A percentile compares a stretch with the other conserved stretches of the same genome.
These are phyloP conservation scores for Sugiyamaella grinbergsii DNA, from an alignment of 1,139 yeast genomes.

Conservation along the genomic window DNA sequence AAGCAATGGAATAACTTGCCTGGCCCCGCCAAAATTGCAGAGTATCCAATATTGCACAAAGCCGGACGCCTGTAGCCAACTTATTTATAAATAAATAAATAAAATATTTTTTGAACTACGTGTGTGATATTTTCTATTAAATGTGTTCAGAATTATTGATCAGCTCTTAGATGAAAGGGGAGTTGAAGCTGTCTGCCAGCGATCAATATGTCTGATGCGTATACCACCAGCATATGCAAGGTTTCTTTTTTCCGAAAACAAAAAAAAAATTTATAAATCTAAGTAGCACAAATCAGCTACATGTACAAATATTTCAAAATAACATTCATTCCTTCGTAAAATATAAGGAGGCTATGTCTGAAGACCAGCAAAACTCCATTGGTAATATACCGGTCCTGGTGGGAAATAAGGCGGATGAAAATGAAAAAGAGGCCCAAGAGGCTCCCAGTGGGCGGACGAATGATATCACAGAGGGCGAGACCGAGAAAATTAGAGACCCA, in stretches of 20 bases:
- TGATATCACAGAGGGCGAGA: not conserved
- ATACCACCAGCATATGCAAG: no score
- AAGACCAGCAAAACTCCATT: not conserved
- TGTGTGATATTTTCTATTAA: no score
- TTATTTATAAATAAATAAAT: no score
- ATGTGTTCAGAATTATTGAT: no score
- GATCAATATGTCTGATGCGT: no score
- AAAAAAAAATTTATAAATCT: conserved; percentile 2
- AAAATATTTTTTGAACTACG: no score
- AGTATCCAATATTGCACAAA: no score
- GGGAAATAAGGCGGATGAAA: not conserved
- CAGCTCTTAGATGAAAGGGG: no score
- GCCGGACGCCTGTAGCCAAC: no score
- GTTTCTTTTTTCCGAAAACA: not conserved
- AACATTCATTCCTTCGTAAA: conserved; percentile 8
- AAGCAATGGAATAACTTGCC: no score
- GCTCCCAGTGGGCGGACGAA: not conserved
- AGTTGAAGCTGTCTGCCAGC: no score
- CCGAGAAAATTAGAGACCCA: not conserved
- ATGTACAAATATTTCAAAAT: not conserved
- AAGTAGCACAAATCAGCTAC: not conserved
- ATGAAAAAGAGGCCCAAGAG: not conserved
- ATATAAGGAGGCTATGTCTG: conserved; percentile 1
- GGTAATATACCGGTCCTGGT: conserved; percentile 1
- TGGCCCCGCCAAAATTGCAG: no score